These are phyloP conservation scores for Pestalotiopsis fici DNA, from an alignment of 2,329 filamentous ascomycete species.

Conservation along the genomic window DNA sequence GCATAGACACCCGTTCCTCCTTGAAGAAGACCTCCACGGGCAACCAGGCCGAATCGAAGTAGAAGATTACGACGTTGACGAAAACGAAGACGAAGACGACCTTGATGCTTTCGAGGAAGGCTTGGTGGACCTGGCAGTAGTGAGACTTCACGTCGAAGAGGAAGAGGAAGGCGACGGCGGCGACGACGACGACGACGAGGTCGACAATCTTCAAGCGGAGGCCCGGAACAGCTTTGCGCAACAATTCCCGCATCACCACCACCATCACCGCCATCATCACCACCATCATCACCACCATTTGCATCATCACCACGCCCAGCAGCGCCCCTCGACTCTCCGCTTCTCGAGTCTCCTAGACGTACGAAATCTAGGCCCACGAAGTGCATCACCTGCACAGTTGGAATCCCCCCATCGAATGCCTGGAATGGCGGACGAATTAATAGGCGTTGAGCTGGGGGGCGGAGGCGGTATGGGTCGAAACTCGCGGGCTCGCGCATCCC, in stretches of 20 bases:
- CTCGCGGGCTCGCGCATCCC: background rate
- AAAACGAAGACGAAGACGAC: conserved; percentile 5
- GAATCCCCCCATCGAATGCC: background rate
- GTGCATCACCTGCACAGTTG: background rate
- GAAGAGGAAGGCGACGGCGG: background rate
- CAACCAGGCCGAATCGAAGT: background rate
- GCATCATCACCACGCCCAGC: no score
- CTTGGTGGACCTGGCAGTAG: background rate
- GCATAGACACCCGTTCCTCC: background rate
- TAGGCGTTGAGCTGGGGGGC: conserved; percentile 9
- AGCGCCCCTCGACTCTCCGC: no score
- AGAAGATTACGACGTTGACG: conserved; percentile 1
- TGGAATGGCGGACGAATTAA: conserved; percentile 3
- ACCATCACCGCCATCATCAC: background rate
- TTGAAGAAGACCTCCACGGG: background rate
- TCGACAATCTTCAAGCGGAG: conserved; percentile 7
- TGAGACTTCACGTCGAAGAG: background rate
- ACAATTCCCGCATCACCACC: conserved; percentile 7
- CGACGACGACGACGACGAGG: conserved; percentile 5
- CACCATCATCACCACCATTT: conserved; percentile 11
- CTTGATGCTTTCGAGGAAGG: background rate
- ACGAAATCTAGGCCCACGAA: background rate
- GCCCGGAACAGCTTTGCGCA: background rate
- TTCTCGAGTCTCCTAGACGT: no score
- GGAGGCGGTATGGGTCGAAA: background rate